phyloP scores from a whole-genome alignment of 176 grass and related monocot species.

The Chloris gayana region DNA sequence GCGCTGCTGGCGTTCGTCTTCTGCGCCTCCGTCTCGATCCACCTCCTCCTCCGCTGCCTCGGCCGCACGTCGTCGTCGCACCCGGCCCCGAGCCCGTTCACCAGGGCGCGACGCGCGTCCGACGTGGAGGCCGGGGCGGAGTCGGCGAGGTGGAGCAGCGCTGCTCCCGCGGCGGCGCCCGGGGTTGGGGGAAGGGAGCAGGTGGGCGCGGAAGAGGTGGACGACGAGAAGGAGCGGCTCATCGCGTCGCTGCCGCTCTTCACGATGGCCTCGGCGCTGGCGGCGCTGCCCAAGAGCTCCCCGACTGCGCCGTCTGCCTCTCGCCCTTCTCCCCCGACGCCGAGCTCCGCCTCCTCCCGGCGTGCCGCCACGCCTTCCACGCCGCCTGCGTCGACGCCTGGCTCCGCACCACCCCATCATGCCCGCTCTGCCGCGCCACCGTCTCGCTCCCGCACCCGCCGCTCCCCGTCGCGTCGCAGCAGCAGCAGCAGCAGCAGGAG shows the following conservation, averaged over 20 bases:
- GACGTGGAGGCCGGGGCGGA: neutral
- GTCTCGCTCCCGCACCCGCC: constrained; percentile 67
- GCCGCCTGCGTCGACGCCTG: constrained; percentile 84
- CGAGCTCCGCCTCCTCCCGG: constrained; percentile 86
- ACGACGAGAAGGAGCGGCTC: constrained; percentile 62
- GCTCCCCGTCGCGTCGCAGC: constrained; percentile 25
- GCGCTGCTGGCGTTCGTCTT: constrained; percentile 72
- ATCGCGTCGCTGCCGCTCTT: constrained; percentile 86
- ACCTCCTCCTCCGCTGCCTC: constrained; percentile 80
- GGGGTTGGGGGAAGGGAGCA: neutral
- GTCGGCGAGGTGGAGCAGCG: neutral
- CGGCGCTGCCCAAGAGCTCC: constrained; percentile 79
- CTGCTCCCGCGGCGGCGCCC: constrained; percentile 1
- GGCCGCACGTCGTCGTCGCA: constrained; percentile 31
- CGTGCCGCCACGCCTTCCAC: constrained; percentile 92
- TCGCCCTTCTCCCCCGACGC: constrained; percentile 73
- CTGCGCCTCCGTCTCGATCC: constrained; percentile 70
- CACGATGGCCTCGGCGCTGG: constrained; percentile 75
- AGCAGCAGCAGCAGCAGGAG: neutral
- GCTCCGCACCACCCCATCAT: constrained; percentile 80
- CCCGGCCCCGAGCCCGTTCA: constrained; percentile 26
- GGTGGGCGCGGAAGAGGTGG: neutral
- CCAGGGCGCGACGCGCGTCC: constrained; percentile 19
- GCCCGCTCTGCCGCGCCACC: constrained; percentile 86
- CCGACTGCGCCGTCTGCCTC: constrained; percentile 90